phyloP scores from a whole-genome alignment of 495 filamentous ascomycete genomes.

The Aspergillus panamensis region DNA sequence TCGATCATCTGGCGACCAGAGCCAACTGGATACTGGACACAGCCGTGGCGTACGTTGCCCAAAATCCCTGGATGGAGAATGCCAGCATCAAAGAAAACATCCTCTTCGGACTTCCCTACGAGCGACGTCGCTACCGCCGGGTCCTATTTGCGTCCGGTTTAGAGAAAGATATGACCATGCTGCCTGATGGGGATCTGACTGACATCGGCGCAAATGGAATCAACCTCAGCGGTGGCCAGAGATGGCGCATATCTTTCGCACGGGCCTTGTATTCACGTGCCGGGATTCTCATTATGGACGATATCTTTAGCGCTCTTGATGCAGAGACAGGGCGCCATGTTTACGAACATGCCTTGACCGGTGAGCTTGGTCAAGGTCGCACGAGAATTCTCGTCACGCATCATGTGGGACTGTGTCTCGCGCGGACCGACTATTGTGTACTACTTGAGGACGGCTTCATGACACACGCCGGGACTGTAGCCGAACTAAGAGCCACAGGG shows the following conservation, averaged over 20 bases:
- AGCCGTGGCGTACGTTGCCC: constrained; percentile 68
- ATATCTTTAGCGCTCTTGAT: constrained; percentile 67
- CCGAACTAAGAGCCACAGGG: constrained; percentile 44
- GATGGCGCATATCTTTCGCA: constrained; percentile 74
- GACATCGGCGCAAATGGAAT: constrained; percentile 78
- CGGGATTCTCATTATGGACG: constrained; percentile 71
- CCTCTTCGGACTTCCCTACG: constrained; percentile 63
- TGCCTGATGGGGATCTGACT: constrained; percentile 66
- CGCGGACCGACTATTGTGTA: constrained; percentile 66
- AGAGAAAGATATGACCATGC: constrained; percentile 66
- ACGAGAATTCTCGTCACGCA: constrained; percentile 78
- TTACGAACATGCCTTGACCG: constrained; percentile 67
- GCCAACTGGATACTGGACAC: constrained; percentile 68
- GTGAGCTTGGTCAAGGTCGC: constrained; percentile 60
- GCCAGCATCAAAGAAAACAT: constrained; percentile 73
- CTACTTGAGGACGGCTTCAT: constrained; percentile 62
- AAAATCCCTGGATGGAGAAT: constrained; percentile 82
- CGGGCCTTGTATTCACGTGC: constrained; percentile 75
- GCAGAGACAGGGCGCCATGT: constrained; percentile 72
- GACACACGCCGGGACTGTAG: constrained; percentile 51
- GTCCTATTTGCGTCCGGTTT: constrained; percentile 64
- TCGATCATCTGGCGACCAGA: constrained; percentile 53
- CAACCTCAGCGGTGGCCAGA: constrained; percentile 74
- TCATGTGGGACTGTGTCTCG: constrained; percentile 67
- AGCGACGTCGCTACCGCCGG: constrained; percentile 59